Evolutionary conservation across 1,139 yeast species (phyloP).

Genomic region (Zygosaccharomyces pseudobailii): DNA sequence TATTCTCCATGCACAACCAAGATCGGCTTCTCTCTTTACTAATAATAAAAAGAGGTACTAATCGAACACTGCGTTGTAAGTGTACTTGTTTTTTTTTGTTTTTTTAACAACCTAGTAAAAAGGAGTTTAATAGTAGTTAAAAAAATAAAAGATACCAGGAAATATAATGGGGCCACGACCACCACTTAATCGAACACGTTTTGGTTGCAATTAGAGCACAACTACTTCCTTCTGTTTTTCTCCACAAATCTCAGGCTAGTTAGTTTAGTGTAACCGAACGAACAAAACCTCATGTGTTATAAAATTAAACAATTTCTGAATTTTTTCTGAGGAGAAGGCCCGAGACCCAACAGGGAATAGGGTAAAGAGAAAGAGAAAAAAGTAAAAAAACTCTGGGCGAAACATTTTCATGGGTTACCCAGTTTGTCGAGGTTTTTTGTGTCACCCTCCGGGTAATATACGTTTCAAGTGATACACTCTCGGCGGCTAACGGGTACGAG

Average conservation of each 20-base stretch:
- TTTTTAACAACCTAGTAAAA: not conserved
- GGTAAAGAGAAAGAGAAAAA: not conserved
- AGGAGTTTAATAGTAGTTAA: not conserved
- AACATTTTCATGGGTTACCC: not conserved
- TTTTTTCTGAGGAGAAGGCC: not conserved
- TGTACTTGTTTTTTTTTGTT: not conserved
- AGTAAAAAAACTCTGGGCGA: not conserved
- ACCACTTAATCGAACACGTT: not conserved
- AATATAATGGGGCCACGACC: not conserved
- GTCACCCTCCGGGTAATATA: not conserved
- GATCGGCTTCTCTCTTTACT: not conserved
- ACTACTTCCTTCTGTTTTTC: not conserved
- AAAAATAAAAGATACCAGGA: not conserved
- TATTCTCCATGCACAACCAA: conserved; percentile 2
- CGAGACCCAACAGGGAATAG: not conserved
- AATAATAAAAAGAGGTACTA: not conserved
- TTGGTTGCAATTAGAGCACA: not conserved
- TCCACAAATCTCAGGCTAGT: not conserved
- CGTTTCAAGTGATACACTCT: not conserved
- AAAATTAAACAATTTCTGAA: not conserved
- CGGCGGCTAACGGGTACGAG: not conserved
- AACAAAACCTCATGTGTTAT: not conserved
- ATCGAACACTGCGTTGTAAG: not conserved
- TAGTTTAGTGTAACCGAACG: not conserved
- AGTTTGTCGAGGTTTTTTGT: not conserved